Conservation (phyloP, 768 basidiomycete species). For the Ramaria rubella region DNA sequence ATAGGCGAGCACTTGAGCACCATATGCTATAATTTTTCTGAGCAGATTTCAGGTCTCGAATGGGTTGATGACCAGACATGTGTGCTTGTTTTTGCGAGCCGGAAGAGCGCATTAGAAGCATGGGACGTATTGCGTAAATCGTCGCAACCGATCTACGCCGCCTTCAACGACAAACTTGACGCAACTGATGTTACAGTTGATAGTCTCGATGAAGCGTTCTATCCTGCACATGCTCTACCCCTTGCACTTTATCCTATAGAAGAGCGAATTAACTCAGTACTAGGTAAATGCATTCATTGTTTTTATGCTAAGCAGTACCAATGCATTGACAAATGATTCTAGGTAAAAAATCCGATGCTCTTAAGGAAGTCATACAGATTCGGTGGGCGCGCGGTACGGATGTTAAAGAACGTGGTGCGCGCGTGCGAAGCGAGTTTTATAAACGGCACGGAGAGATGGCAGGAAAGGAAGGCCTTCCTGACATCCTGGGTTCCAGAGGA, state of each 20-base stretch:
- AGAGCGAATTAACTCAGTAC: conserved; percentile 63
- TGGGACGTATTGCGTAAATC: conserved; percentile 1
- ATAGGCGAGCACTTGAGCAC: conserved; percentile 24
- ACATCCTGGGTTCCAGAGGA: conserved; percentile 24
- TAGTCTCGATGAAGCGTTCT: conserved; percentile 40
- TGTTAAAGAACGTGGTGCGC: conserved; percentile 73
- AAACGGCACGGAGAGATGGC: conserved; percentile 60
- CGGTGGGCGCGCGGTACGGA: conserved; percentile 70
- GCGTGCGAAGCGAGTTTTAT: conserved; percentile 70
- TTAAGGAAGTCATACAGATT: conserved; percentile 63
- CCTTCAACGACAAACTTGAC: conserved; percentile 41
- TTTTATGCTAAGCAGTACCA: no score
- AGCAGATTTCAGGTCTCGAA: conserved; percentile 47
- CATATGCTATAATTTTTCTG: neutral
- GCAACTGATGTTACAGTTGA: conserved; percentile 42
- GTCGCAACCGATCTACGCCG: conserved; percentile 36
- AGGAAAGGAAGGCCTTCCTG: conserved; percentile 51
- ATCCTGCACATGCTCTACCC: conserved; percentile 65
- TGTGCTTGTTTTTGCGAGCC: conserved; percentile 58
- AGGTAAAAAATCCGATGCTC: conserved; percentile 45
- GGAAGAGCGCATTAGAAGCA: conserved; percentile 12
- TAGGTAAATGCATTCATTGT: conserved; percentile 35
- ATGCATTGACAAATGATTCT: no score
- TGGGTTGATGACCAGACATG: conserved; percentile 85
- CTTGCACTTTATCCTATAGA: conserved; percentile 73